Conservation (phyloP, 2,329 filamentous ascomycete species). For the Tolypocladium inflatum region DNA sequence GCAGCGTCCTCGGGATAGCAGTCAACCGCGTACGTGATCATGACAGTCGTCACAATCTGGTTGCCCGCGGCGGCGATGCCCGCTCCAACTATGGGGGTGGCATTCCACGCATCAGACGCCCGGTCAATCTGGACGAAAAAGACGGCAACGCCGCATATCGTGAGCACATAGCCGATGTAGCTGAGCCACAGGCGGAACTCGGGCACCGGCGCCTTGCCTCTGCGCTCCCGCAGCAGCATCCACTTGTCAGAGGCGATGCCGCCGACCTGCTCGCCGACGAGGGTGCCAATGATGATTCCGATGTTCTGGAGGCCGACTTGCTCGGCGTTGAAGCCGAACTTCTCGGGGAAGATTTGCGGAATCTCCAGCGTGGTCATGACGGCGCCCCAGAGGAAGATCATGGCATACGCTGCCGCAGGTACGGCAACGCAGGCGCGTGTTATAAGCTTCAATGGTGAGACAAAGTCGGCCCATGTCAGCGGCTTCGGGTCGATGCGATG, state of each 20-base stretch:
- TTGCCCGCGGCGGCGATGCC: constrained; percentile 44
- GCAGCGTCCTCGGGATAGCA: constrained; percentile 42
- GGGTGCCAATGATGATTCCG: constrained; percentile 43
- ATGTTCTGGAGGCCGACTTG: constrained; percentile 50
- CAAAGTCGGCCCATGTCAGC: constrained; percentile 4
- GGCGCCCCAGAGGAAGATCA: constrained; percentile 40
- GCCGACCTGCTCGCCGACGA: constrained; percentile 49
- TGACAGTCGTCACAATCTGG: constrained; percentile 50
- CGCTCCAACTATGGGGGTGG: constrained; percentile 45
- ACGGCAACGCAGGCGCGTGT: constrained; percentile 3
- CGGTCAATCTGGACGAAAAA: constrained; percentile 42
- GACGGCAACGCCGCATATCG: constrained; percentile 41
- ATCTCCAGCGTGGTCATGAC: constrained; percentile 42
- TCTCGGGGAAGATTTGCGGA: constrained; percentile 44
- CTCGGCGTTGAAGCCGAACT: constrained; percentile 47
- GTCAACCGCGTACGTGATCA: constrained; percentile 52
- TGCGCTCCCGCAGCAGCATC: constrained; percentile 32
- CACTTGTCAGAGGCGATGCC: constrained; percentile 41
- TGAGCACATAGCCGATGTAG: constrained; percentile 40
- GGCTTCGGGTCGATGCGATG: constrained; percentile 8
- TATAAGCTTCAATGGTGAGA: constrained; percentile 6
- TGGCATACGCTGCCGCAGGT: constrained; percentile 41
- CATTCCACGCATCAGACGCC: constrained; percentile 38
- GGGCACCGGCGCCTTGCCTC: constrained; percentile 22
- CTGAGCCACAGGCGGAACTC: constrained; percentile 49